These are phyloP conservation scores for Myrica gale DNA, from an alignment of 306 rosid species.

Conservation along the genomic window DNA sequence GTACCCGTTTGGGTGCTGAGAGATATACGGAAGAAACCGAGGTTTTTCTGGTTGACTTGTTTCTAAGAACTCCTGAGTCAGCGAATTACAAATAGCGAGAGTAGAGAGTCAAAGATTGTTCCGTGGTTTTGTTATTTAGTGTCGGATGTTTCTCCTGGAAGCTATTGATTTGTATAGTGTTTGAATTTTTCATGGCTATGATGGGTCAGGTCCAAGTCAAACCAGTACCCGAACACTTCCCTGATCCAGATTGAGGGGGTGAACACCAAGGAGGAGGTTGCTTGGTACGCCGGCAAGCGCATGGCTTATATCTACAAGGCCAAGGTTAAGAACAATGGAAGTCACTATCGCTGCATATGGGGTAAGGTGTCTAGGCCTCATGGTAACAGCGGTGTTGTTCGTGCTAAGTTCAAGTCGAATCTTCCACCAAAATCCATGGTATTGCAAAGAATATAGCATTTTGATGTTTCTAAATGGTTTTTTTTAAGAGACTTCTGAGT, in stretches of 20 bases:
- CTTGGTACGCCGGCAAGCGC: slow-evolving; percentile 76
- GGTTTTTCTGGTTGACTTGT: too few species aligned
- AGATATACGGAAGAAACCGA: too few species aligned
- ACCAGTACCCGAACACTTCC: slow-evolving; percentile 86
- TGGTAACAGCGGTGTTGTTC: slow-evolving; percentile 86
- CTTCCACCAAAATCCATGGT: slow-evolving; percentile 94
- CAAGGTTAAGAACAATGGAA: slow-evolving; percentile 74
- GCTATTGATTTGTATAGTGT: not conserved
- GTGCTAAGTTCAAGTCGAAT: slow-evolving; percentile 88
- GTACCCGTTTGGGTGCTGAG: too few species aligned
- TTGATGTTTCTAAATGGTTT: too few species aligned
- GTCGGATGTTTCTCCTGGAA: too few species aligned
- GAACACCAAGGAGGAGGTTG: slow-evolving; percentile 86
- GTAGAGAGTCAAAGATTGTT: too few species aligned
- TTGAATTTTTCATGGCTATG: not conserved
- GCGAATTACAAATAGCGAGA: too few species aligned
- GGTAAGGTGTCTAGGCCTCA: slow-evolving; percentile 92
- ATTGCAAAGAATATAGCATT: not conserved
- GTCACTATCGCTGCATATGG: slow-evolving; percentile 90
- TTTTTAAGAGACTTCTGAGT: too few species aligned
- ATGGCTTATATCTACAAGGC: slow-evolving; percentile 92
- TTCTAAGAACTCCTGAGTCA: too few species aligned
- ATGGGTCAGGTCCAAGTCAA: slow-evolving; percentile 70
- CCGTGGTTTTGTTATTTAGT: too few species aligned
- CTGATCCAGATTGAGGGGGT: slow-evolving; percentile 86